Conservation (phyloP, 2,329 filamentous ascomycete genomes). For the Aspergillus ochraceoroseus region DNA sequence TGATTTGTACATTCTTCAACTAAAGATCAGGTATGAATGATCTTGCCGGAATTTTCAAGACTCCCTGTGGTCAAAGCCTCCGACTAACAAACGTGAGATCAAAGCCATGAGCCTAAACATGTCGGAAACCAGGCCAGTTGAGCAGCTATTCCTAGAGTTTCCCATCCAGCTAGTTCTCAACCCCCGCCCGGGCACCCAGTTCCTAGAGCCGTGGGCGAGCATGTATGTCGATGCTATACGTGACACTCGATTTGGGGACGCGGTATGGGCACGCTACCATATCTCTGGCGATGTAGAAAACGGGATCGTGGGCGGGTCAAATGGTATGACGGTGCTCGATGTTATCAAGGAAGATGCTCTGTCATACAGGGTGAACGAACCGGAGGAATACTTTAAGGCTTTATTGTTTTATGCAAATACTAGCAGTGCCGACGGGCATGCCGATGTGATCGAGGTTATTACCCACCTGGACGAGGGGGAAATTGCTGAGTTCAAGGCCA, state of each 20-base stretch:
- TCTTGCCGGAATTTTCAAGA: too few species aligned
- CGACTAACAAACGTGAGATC: too few species aligned
- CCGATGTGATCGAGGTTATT: neutral
- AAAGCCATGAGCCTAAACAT: too few species aligned
- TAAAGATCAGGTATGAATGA: too few species aligned
- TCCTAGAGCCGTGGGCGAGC: neutral
- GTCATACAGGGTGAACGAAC: neutral
- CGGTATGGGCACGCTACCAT: slow-evolving; percentile 1
- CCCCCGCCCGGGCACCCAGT: neutral
- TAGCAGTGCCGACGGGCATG: neutral
- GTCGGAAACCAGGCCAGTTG: neutral
- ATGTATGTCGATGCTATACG: neutral
- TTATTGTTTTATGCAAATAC: neutral
- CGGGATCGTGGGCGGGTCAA: neutral
- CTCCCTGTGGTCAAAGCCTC: too few species aligned
- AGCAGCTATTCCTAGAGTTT: neutral
- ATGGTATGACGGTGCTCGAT: neutral
- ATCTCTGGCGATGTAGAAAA: neutral
- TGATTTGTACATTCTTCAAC: too few species aligned
- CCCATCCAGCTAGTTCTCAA: neutral
- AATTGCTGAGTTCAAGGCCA: neutral
- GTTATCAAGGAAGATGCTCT: slow-evolving; percentile 1
- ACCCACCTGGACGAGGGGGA: neutral
- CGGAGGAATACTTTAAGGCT: neutral
- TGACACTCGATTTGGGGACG: neutral